Evolutionary conservation across 306 rosid genomes (phyloP).

Genomic region (Cucurbita moschata): DNA sequence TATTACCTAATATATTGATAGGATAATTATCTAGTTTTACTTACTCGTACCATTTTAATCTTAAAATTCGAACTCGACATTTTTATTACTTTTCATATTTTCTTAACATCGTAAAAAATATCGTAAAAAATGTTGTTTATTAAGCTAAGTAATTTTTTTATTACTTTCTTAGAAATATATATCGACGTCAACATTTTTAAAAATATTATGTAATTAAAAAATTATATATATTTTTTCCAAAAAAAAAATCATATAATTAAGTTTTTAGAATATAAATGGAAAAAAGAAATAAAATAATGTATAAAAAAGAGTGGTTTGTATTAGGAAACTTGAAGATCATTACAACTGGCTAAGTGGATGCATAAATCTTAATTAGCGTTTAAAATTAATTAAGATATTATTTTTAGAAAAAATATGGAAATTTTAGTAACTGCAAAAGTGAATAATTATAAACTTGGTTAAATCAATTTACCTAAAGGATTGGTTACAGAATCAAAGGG

Average conservation of each 20-base stretch:
- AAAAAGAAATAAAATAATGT: not conserved
- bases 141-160: too few relatives aligned
- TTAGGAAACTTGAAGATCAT: not conserved
- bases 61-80: too few relatives aligned
- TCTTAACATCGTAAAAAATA: too few relatives aligned
- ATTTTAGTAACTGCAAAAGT: not conserved
- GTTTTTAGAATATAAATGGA: not conserved
- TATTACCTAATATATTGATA: not conserved
- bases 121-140: too few relatives aligned
- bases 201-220: too few relatives aligned
- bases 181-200: too few relatives aligned
- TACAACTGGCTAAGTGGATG: not conserved
- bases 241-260: not conserved
- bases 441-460: not conserved
- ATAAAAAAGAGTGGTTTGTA: not conserved
- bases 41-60: not conserved
- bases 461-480: not conserved
- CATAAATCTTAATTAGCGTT: slow-evolving; percentile 1
- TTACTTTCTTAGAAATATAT: too few relatives aligned
- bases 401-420: not conserved
- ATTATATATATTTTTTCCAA: too few relatives aligned
- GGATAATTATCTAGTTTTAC: not conserved
- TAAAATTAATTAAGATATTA: not conserved
- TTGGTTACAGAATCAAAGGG: slow-evolving; percentile 3
- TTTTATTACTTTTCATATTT: too few relatives aligned